Base-by-base conservation (phyloP, 2,329 filamentous ascomycete genomes). In the Phoma sp. region DNA sequence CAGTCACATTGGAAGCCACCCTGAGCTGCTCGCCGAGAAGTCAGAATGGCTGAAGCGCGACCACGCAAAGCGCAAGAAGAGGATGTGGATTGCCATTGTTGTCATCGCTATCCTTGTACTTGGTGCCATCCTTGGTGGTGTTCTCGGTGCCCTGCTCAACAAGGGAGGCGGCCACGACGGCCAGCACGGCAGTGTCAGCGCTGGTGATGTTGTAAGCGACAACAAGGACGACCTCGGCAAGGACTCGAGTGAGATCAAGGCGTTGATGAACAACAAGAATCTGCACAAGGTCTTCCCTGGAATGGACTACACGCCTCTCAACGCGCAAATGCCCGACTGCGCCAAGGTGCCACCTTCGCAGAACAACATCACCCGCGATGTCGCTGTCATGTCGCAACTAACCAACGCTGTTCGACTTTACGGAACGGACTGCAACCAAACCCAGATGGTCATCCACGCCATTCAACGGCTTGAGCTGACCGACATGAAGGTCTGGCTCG, bases 381-480 rank as follows among this genome's bases (percentile, higher is more conserved):
- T 97, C 53, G 93, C 95, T 1, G 88, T 97, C 9, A 85, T 98
- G 45, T 92, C 90, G 11, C 92, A 96, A 73, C 81, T 98, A 36
- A 96, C 92, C 55, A 93, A 96, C 72, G 88, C 87, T 3, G 84
- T 98, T 40, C 88, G 93, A 7, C 81, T 97, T 1, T 98, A 98
- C 73, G 93, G 93, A 42, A 98, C 92, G 11, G 93, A 98, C 77
- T 98, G 93, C 82, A 97, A 97, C 76, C 93, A 98, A 76, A 98
- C 93, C 0, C 85, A 96, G 74, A 95, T 98, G 90, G 85, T 96
- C 1, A 80, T 98, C 7, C 88, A 95, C 66, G 88, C 93, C 17
- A 88, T 98, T 64, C 81, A 90, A 52, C 83, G 83, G 43, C 82
- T 98, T 11, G 81, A 88, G 46, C 78, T 97, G 64, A 83, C 89